Evolutionary conservation across 2,329 filamentous ascomycete genomes (phyloP).

Genomic region (Fusarium proliferatum): DNA sequence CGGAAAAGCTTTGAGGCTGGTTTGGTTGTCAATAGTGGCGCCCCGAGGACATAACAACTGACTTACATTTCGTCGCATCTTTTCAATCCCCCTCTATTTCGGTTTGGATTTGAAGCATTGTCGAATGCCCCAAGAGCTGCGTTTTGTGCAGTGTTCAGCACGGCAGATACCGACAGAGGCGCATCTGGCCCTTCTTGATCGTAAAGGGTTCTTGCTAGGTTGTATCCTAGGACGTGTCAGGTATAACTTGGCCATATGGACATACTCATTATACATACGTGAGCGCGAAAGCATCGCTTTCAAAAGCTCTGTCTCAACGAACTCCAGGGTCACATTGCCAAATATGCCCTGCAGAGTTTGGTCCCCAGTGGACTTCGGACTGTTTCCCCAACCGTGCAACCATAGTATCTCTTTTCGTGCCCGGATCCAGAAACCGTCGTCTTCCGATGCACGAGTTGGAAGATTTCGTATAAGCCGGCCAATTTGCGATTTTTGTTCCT

Average conservation of each 20-base stretch:
- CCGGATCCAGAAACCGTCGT: slow-evolving; percentile 72
- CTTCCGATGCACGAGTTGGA: slow-evolving; percentile 61
- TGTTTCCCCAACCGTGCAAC: slow-evolving; percentile 77
- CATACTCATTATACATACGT: slow-evolving; percentile 56
- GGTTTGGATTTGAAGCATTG: slow-evolving; percentile 84
- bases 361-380: slow-evolving; percentile 42
- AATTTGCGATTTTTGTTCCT: slow-evolving; percentile 72
- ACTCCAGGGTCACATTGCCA: slow-evolving; percentile 68
- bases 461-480: slow-evolving; percentile 68
- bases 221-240: slow-evolving; percentile 61
- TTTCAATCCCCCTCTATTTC: slow-evolving; percentile 79
- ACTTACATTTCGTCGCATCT: slow-evolving; percentile 80
- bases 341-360: slow-evolving; percentile 69
- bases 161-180: slow-evolving; percentile 60
- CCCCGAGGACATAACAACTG: too few species aligned
- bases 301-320: slow-evolving; percentile 77
- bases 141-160: slow-evolving; percentile 71
- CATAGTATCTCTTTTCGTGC: slow-evolving; percentile 75
- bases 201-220: slow-evolving; percentile 71
- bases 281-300: slow-evolving; percentile 72
- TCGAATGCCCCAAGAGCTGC: slow-evolving; percentile 79
- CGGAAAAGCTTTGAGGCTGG: slow-evolving; percentile 73
- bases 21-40: slow-evolving; percentile 35
- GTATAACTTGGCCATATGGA: neutral
- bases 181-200: slow-evolving; percentile 60